These are phyloP conservation scores for Talaromyces adpressus DNA, from an alignment of 495 filamentous ascomycete species.

Conservation along the genomic window DNA sequence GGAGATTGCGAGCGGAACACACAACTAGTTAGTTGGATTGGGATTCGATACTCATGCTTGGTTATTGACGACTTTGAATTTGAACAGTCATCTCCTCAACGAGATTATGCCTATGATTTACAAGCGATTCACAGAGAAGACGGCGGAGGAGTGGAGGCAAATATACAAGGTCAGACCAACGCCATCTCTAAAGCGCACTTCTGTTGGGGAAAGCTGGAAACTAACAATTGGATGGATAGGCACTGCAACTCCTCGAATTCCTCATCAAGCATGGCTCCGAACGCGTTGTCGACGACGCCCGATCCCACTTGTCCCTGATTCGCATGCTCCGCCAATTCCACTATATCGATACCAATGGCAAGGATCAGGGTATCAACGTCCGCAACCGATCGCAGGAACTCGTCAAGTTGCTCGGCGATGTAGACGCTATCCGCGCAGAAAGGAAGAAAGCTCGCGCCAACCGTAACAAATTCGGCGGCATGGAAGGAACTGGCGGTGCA, in stretches of 20 bases:
- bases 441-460: constrained; percentile 88
- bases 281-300: constrained; percentile 93
- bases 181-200: neutral
- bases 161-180: constrained; percentile 74
- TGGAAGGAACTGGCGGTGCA: constrained; percentile 64
- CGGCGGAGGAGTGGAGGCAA: constrained; percentile 97
- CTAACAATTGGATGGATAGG: constrained; percentile 28
- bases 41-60: neutral
- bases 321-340: constrained; percentile 99
- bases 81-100: constrained; percentile 79
- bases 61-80: constrained; percentile 12
- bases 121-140: constrained; percentile 96
- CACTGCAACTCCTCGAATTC: constrained; percentile 92
- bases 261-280: constrained; percentile 98
- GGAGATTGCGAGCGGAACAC: constrained; percentile 96
- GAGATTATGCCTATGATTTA: constrained; percentile 99
- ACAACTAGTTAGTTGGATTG: constrained; percentile 75
- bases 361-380: constrained; percentile 97
- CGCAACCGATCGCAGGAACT: constrained; percentile 94
- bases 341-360: constrained; percentile 91
- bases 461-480: constrained; percentile 89
- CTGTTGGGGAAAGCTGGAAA: neutral
- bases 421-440: constrained; percentile 86
- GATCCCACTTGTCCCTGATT: constrained; percentile 86
- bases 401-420: constrained; percentile 85